phyloP scores from a whole-genome alignment of 176 grass and related monocot species.

The Secale cereale region DNA sequence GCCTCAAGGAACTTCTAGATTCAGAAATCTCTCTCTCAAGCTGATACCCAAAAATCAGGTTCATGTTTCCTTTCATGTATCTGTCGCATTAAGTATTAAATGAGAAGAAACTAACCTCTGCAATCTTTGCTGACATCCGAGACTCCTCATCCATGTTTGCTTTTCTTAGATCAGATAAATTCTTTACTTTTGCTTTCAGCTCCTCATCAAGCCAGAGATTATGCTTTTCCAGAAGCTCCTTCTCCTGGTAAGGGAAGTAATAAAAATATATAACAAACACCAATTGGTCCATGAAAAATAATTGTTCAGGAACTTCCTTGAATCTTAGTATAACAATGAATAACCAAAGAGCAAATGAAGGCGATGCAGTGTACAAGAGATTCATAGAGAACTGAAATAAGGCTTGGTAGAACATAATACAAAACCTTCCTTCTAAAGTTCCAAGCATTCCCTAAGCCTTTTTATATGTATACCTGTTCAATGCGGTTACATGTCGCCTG shows the following conservation, averaged over 20 bases:
- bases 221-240: slow-evolving; percentile 81
- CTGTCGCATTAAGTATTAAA: neutral
- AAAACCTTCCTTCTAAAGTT: slow-evolving; percentile 9
- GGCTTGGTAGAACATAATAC: slow-evolving; percentile 4
- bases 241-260: slow-evolving; percentile 59
- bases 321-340: slow-evolving; percentile 17
- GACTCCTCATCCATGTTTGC: slow-evolving; percentile 76
- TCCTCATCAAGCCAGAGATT: slow-evolving; percentile 84
- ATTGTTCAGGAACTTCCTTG: neutral
- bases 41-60: slow-evolving; percentile 39
- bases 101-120: slow-evolving; percentile 52
- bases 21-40: slow-evolving; percentile 82
- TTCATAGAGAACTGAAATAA: neutral
- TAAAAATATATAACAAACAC: slow-evolving; percentile 21
- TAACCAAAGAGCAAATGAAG: neutral
- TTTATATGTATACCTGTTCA: slow-evolving; percentile 54
- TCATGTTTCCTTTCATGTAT: slow-evolving; percentile 4
- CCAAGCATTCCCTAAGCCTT: neutral
- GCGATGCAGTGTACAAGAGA: neutral
- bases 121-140: slow-evolving; percentile 73
- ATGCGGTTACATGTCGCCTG: slow-evolving; percentile 72
- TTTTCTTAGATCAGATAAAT: slow-evolving; percentile 59
- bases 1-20: slow-evolving; percentile 65
- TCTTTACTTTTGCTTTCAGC: slow-evolving; percentile 68
- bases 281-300: neutral